Evolutionary conservation across 164 flowering plant species (phyloP).

Genomic region (Santalum album): DNA sequence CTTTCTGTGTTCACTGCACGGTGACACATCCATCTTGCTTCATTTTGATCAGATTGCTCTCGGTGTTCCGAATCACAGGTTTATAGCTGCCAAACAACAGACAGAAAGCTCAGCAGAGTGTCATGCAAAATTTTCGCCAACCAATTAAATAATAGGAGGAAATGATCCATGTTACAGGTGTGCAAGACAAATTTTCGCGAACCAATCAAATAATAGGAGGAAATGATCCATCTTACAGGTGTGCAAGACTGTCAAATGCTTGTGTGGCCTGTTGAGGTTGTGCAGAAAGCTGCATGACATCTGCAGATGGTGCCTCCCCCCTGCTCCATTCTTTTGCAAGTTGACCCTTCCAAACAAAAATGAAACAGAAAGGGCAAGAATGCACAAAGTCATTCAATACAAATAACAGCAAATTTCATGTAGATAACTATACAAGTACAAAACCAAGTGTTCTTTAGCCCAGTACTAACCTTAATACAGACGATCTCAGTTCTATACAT

Average conservation of each 20-base stretch:
- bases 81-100: conserved; percentile 51
- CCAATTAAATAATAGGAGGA: too few species aligned
- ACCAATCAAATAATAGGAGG: too few species aligned
- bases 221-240: conserved; percentile 33
- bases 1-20: conserved; percentile 31
- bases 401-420: background rate
- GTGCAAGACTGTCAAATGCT: conserved; percentile 66
- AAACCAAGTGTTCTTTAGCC: background rate
- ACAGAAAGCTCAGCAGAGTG: too few species aligned
- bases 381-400: background rate
- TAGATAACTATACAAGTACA: background rate
- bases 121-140: too few species aligned
- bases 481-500: conserved; percentile 33
- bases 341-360: conserved; percentile 34
- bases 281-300: conserved; percentile 76
- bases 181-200: too few species aligned
- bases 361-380: too few species aligned
- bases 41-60: conserved; percentile 76
- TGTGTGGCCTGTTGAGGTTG: conserved; percentile 70
- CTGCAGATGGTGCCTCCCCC: conserved; percentile 77
- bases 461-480: conserved; percentile 51
- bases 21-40: conserved; percentile 65
- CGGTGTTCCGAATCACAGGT: conserved; percentile 83
- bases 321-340: conserved; percentile 78
- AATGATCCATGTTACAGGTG: too few species aligned